Conservation (phyloP, 495 filamentous ascomycete genomes). For the Penicillium macrosclerotiorum region DNA sequence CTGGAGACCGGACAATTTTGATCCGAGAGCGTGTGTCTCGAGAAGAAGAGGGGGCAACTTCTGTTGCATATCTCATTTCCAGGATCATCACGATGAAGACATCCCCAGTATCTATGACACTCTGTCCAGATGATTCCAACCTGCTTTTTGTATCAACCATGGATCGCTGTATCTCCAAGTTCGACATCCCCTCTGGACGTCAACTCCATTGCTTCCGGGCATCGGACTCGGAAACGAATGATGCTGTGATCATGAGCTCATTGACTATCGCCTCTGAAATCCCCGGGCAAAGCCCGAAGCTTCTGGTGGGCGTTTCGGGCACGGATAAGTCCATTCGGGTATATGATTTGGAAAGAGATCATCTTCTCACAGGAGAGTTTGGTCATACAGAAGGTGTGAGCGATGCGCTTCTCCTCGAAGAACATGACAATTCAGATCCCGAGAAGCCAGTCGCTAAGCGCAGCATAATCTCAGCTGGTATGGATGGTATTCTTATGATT, state of each 20-base stretch:
- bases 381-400: conserved; percentile 92
- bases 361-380: conserved; percentile 81
- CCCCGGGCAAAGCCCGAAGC: conserved; percentile 39
- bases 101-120: conserved; percentile 79
- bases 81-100: conserved; percentile 78
- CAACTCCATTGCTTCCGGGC: conserved; percentile 73
- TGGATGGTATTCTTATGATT: conserved; percentile 84
- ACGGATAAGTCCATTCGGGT: conserved; percentile 92
- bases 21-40: conserved; percentile 70
- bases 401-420: conserved; percentile 70
- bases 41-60: conserved; percentile 60
- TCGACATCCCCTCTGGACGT: conserved; percentile 70
- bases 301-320: conserved; percentile 81
- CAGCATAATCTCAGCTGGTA: conserved; percentile 70
- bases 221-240: conserved; percentile 70
- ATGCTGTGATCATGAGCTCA: conserved; percentile 78
- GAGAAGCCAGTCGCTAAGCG: conserved; percentile 30
- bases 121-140: conserved; percentile 57
- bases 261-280: conserved; percentile 54
- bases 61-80: conserved; percentile 71
- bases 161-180: conserved; percentile 77
- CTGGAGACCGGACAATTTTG: conserved; percentile 81
- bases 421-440: conserved; percentile 38
- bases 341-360: conserved; percentile 74
- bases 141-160: conserved; percentile 73